Evolutionary conservation across 2,329 filamentous ascomycete species (phyloP).

Genomic region (Penicillium occitanis): DNA sequence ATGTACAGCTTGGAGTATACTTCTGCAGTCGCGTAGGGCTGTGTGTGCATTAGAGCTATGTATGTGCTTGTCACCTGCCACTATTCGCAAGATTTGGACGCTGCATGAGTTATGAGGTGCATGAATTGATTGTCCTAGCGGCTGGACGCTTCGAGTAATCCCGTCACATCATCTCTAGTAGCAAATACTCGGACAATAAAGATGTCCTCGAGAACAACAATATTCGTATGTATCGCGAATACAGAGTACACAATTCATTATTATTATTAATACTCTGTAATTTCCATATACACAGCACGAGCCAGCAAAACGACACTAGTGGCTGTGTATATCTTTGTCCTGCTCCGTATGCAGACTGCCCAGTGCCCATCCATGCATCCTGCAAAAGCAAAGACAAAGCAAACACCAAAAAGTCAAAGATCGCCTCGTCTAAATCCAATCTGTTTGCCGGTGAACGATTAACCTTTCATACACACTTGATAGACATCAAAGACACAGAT

Average conservation of each 20-base stretch:
- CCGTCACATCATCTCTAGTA: background rate
- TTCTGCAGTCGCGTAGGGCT: slow-evolving; percentile 6
- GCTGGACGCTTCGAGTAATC: background rate
- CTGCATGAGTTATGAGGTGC: background rate
- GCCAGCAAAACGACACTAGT: background rate
- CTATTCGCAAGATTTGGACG: background rate
- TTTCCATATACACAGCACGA: background rate
- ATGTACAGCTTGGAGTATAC: background rate
- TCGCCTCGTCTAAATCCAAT: background rate
- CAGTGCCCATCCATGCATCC: background rate
- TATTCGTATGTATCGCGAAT: background rate
- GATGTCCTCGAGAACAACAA: background rate
- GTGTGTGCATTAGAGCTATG: slow-evolving; percentile 9
- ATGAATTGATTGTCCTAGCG: background rate
- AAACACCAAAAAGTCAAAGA: slow-evolving; percentile 7
- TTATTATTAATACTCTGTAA: background rate
- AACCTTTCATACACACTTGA: background rate
- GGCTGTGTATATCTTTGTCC: background rate
- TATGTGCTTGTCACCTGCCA: slow-evolving; percentile 2
- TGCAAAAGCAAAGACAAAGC: slow-evolving; percentile 5
- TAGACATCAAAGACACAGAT: background rate
- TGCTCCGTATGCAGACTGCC: background rate
- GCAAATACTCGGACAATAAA: background rate
- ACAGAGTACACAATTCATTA: background rate
- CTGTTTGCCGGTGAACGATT: background rate